Base-by-base conservation (phyloP, 2,329 filamentous ascomycete genomes). In the Xylaria digitata region DNA sequence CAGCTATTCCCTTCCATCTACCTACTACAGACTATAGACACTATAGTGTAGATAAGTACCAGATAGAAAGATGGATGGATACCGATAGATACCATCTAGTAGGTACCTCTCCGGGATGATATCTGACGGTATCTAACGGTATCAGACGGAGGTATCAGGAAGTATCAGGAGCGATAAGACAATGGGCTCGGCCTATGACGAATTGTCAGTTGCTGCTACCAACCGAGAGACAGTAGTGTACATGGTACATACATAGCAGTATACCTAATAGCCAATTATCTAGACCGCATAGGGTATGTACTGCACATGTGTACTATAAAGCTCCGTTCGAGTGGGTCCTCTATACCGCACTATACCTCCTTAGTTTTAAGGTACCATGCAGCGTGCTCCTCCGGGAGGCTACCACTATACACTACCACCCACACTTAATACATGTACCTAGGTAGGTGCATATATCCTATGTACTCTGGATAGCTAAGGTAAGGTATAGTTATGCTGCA, bases 151-250 rank as follows among this genome's bases (percentile, higher is more conserved):
- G 34, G 34, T 37, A 37, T 37, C 34, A 37, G 34, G 34, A 37
- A 26, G 50, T 60, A 66, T 63, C 64, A 63, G 45, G 55, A 49
- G 55, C 60, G 65, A 67, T 68, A 68, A 68, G 66, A 52, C 61
- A 58, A 69, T 66, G 62, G 52, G 65, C 55, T 61, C 69, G 68
- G 68, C 68, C 70, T 67, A 74, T 74, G 71, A 75, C 70, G 72
- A 74, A 68, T 72, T 66, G 66, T 67, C 61, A 48, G 30, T 48
- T 48, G 55, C 67, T 65, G 63, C 61, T 30, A 34, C 42, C 32
- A 55, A 34, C 48, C n/a, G 15, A 58, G 23, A 37, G 15, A 59
- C 40, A 43, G 34, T 5, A 37, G 34, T 9, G 34, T 37, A 6
- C 34, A 37, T 37, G 34, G 34, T 37, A 37, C 8, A n/a, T n/a